These are phyloP conservation scores for barrel medic (Medicago truncatula) DNA, from an alignment of 306 rosid species.

Conservation along the genomic window DNA sequence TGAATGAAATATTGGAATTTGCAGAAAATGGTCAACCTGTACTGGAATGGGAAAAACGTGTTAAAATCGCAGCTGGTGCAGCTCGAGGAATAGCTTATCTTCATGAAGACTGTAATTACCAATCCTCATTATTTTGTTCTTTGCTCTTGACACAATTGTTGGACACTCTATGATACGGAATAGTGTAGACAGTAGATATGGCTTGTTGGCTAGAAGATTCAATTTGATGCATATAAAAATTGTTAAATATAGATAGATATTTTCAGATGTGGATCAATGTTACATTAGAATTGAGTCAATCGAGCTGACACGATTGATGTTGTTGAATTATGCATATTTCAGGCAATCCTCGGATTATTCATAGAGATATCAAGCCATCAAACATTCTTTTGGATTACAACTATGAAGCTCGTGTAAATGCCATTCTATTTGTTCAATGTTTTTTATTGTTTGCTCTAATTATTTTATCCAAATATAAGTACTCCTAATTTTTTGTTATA, in stretches of 20 bases:
- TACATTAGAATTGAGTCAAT: neutral
- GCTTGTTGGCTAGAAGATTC: neutral
- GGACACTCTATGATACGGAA: neutral
- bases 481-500: conserved; percentile 40
- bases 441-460: conserved; percentile 20
- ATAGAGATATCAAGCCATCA: conserved; percentile 95
- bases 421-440: conserved; percentile 12
- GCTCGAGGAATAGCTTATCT: conserved; percentile 96
- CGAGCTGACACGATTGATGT: conserved; percentile 15
- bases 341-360: conserved; percentile 95
- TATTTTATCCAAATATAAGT: conserved; percentile 19
- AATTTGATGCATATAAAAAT: conserved; percentile 13
- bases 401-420: conserved; percentile 82
- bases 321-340: conserved; percentile 41
- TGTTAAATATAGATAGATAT: neutral
- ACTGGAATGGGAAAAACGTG: conserved; percentile 80
- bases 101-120: conserved; percentile 88
- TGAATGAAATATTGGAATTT: conserved; percentile 35
- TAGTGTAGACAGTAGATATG: no score
- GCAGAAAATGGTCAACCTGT: conserved; percentile 65
- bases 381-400: conserved; percentile 87
- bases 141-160: conserved; percentile 4
- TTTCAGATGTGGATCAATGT: conserved; percentile 7
- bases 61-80: conserved; percentile 87
- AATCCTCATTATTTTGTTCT: conserved; percentile 30